phyloP scores from a whole-genome alignment of 1,284 basidiomycete genomes.

The Anthracocystis panici-leucophaei region DNA sequence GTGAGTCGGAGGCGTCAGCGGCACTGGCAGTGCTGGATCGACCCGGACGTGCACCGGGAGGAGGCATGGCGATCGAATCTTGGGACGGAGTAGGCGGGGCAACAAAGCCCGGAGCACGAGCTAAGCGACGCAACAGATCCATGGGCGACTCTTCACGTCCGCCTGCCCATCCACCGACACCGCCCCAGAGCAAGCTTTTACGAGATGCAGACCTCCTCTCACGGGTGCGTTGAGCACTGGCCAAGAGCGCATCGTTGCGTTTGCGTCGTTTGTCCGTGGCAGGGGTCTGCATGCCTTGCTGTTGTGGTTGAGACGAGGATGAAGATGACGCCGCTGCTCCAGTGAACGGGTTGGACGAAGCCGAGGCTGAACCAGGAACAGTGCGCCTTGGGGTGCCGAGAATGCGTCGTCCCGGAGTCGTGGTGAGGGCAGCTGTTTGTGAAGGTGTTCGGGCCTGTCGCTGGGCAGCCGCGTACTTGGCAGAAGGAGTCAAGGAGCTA shows the following conservation, averaged over 20 bases:
- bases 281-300: constrained; percentile 43
- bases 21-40: constrained; percentile 26
- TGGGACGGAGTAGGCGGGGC: constrained; percentile 41
- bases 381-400: constrained; percentile 38
- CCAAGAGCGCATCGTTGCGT: constrained; percentile 47
- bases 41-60: constrained; percentile 18
- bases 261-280: constrained; percentile 50
- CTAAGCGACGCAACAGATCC: constrained; percentile 46
- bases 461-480: constrained; percentile 25
- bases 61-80: constrained; percentile 46
- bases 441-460: constrained; percentile 31
- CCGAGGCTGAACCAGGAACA: constrained; percentile 17
- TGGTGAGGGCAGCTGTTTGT: constrained; percentile 14
- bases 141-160: constrained; percentile 55
- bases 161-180: constrained; percentile 51
- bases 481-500: constrained; percentile 33
- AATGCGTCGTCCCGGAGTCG: constrained; percentile 34
- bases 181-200: constrained; percentile 48
- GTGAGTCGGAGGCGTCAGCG: constrained; percentile 20
- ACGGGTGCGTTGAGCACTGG: constrained; percentile 40
- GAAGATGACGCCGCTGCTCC: constrained; percentile 2
- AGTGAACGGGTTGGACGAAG: constrained; percentile 17
- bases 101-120: constrained; percentile 47
- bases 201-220: constrained; percentile 28
- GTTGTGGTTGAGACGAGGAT: constrained; percentile 4